phyloP scores from a whole-genome alignment of 306 rosid species.

The Hippophae rhamnoides region DNA sequence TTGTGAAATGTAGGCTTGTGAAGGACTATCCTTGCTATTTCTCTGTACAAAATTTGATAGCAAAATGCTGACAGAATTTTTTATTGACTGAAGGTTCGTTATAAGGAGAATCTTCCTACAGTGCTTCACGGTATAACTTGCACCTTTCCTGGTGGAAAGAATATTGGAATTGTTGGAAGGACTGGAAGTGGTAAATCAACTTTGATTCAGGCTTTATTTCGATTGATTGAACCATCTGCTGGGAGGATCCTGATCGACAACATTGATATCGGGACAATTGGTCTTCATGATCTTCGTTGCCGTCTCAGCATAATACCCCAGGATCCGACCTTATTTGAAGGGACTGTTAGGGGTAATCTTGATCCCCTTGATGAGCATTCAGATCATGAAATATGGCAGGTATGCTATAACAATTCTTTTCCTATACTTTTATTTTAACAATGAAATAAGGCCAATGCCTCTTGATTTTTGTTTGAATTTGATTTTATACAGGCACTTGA shows the following conservation, averaged over 20 bases:
- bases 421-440: background rate
- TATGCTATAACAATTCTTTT: constrained; percentile 22
- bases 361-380: constrained; percentile 88
- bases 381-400: constrained; percentile 84
- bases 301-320: constrained; percentile 91
- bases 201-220: constrained; percentile 82
- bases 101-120: constrained; percentile 83
- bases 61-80: constrained; percentile 7
- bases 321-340: constrained; percentile 95
- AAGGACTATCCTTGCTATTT: background rate
- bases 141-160: constrained; percentile 82
- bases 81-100: constrained; percentile 58
- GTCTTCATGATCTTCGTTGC: constrained; percentile 89
- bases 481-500: constrained; percentile 58
- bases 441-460: background rate
- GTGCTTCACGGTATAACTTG: constrained; percentile 80
- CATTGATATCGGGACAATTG: constrained; percentile 58
- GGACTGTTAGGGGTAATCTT: constrained; percentile 75
- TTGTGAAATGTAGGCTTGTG: background rate
- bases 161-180: constrained; percentile 90
- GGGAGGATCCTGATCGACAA: constrained; percentile 80
- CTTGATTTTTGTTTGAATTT: constrained; percentile 10
- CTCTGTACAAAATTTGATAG: background rate
- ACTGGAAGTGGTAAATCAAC: constrained; percentile 98
- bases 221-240: constrained; percentile 66